These are phyloP conservation scores for Alternaria conjuncta DNA, from an alignment of 2,329 filamentous ascomycete genomes.

Conservation along the genomic window DNA sequence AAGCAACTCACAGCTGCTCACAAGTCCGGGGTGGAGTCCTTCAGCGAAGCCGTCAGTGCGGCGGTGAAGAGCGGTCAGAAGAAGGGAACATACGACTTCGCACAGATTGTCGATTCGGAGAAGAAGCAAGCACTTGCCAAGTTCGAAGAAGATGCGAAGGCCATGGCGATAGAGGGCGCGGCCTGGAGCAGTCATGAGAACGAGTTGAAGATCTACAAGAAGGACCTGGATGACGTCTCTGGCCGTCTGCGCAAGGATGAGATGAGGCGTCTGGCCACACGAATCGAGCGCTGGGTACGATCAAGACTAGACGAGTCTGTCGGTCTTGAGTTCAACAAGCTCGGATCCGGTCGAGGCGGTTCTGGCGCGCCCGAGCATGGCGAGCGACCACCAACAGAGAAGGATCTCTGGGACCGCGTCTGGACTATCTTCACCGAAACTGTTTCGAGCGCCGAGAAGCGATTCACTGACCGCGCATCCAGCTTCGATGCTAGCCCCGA, in stretches of 20 bases:
- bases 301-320: slow-evolving; percentile 86
- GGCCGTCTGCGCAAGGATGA: slow-evolving; percentile 87
- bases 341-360: slow-evolving; percentile 86
- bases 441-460: slow-evolving; percentile 81
- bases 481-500: slow-evolving; percentile 92
- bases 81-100: slow-evolving; percentile 93
- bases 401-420: slow-evolving; percentile 93
- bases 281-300: slow-evolving; percentile 93
- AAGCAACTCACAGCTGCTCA: slow-evolving; percentile 89
- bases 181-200: slow-evolving; percentile 87
- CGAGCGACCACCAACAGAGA: slow-evolving; percentile 74
- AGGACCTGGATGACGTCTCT: slow-evolving; percentile 90
- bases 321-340: slow-evolving; percentile 93
- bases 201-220: slow-evolving; percentile 80
- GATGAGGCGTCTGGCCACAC: slow-evolving; percentile 88
- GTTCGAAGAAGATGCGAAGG: slow-evolving; percentile 78
- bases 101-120: slow-evolving; percentile 85
- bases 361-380: slow-evolving; percentile 79
- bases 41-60: slow-evolving; percentile 84
- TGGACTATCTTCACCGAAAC: slow-evolving; percentile 86
- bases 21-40: slow-evolving; percentile 82
- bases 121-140: slow-evolving; percentile 76
- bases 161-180: slow-evolving; percentile 77
- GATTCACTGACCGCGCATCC: slow-evolving; percentile 86
- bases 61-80: slow-evolving; percentile 94